These are phyloP conservation scores for Rhodosporidiobolus sp. DNA, from an alignment of 768 basidiomycete genomes.

Conservation along the genomic window DNA sequence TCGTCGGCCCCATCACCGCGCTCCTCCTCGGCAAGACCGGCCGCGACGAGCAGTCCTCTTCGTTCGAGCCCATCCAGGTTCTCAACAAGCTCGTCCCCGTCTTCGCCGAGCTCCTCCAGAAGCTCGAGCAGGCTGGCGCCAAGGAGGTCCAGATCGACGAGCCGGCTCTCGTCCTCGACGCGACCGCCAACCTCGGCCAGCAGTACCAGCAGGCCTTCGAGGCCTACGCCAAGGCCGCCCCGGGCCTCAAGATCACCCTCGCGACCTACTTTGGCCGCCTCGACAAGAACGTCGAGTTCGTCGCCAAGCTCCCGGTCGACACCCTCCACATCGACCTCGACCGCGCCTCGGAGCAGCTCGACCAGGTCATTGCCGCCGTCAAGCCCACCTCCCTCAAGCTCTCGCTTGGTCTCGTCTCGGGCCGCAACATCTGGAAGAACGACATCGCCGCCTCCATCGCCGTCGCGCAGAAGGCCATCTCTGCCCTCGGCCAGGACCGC, in stretches of 20 bases:
- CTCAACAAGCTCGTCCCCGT: constrained; percentile 84
- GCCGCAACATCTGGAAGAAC: constrained; percentile 99
- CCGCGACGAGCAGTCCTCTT: constrained; percentile 57
- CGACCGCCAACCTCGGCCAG: constrained; percentile 68
- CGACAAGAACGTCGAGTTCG: constrained; percentile 80
- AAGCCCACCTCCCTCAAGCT: constrained; percentile 76
- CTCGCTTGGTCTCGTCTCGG: constrained; percentile 93
- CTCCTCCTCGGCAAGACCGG: constrained; percentile 86
- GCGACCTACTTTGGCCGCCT: constrained; percentile 97
- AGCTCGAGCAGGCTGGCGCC: constrained; percentile 88
- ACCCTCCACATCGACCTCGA: constrained; percentile 96
- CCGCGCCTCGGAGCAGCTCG: constrained; percentile 87
- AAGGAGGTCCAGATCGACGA: constrained; percentile 96
- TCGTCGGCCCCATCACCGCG: constrained; percentile 94
- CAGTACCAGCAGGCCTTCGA: constrained; percentile 77
- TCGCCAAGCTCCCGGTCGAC: constrained; percentile 86
- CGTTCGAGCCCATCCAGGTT: constrained; percentile 87
- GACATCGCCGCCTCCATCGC: constrained; percentile 81
- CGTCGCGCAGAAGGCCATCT: constrained; percentile 76
- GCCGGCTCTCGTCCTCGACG: constrained; percentile 90
- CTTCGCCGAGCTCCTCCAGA: constrained; percentile 82
- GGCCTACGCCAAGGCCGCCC: constrained; percentile 73
- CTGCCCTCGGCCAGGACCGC: constrained; percentile 75
- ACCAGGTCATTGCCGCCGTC: constrained; percentile 72
- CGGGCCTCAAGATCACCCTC: constrained; percentile 72